Base-by-base conservation (phyloP, 176 grass and related monocot genomes). In the Ensete glaucum region DNA sequence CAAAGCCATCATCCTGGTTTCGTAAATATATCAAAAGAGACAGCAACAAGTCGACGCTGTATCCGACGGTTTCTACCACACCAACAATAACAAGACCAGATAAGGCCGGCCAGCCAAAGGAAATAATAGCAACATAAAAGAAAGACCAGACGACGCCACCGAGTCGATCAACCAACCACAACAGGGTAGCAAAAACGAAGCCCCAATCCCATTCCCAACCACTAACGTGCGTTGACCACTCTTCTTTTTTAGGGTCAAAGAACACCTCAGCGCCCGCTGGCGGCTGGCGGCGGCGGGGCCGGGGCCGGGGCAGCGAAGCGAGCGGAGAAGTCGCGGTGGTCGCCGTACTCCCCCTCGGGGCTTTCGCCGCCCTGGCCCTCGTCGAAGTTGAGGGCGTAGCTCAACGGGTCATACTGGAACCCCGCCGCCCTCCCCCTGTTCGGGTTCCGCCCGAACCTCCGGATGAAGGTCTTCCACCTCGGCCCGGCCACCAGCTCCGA, bases 331-430 rank as follows among this genome's bases (percentile, higher is more conserved):
- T 91, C 86, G 59, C 76, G 88, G 86, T 79, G 87, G 0, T 66
- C 86, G 2, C 50, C 3, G 64, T 74, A 70, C 50, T 75, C 79
- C 14, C 76, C 84, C 15, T 88, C 84, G 11, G 86, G 86, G 82
- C 62, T 84, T 34, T 12, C 66, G 57, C 19, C 82, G 79, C 67
- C 67, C 17, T 89, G 85, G 24, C 94, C 94, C 69, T 98, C 90
- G 65, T 98, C 90, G 77, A 98, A 98, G 81, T 98, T 98, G 86
- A 98, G 88, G n/a, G 94, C 79, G 78, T 98, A 98, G 90, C 88
- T 91, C 59, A 91, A 81, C 53, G 88, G 84, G 73, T 93, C 88
- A 77, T 97, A 97, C 79, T 89, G 85, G 49, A 92, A 87, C 70
- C 8, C 53, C 51, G 50, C 12, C 57, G 67, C 7, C 49, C 20